Evolutionary conservation across 768 basidiomycete species (phyloP), one percentile per base, ranked within the genome.

Genomic region (Krasilnikovozyma curviuscula): DNA sequence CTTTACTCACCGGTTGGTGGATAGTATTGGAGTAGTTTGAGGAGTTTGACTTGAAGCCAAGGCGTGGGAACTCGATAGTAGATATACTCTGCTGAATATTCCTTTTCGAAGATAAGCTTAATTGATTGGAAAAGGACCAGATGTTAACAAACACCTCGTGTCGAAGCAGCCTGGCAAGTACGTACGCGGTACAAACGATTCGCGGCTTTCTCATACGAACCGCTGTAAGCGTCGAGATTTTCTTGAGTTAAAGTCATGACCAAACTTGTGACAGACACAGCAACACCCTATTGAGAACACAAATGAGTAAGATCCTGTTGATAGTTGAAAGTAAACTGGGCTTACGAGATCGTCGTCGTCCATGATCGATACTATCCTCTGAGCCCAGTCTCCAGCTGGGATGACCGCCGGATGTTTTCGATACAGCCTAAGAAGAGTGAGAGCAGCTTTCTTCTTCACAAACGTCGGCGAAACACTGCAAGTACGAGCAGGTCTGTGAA

Each of bases 391-490:
- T 16, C 74, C 76, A 0, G 83, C 83, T 25, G 85, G 84, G 49
- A 98, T 78, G 42, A 93, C 85, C 51, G 83, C 81, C 3, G 88
- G 84, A 60, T 93, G 86, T 63, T 98, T 98, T 48, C 93, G 78
- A 59, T 97, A 97, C 31, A 98, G 68, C 43, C 93, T 73, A 25
- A 98, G 71, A 25, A 97, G 65, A 0, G 93, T 97, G 49, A 98
- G 66, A 1, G 93, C 93, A 2, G 93, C 91, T 64, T 98, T 98
- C 69, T 98, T 98, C 70, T 88, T 89, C 46, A 97, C 93, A 57
- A 98, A 95, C 40, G 70, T 83, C 56, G 80, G 78, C 1, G 91
- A 95, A 18, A 89, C 95, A 37, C 91, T 97, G 56, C 2, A 2
- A 10, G n/a, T 21, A n/a, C 27, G 32, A 19, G 3, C 3, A 24